A percentile compares a stretch with the other conserved stretches of the same genome.
Evolutionary conservation across 805 yeast species (phyloP).

Genomic region (Kluyveromyces lactis): DNA sequence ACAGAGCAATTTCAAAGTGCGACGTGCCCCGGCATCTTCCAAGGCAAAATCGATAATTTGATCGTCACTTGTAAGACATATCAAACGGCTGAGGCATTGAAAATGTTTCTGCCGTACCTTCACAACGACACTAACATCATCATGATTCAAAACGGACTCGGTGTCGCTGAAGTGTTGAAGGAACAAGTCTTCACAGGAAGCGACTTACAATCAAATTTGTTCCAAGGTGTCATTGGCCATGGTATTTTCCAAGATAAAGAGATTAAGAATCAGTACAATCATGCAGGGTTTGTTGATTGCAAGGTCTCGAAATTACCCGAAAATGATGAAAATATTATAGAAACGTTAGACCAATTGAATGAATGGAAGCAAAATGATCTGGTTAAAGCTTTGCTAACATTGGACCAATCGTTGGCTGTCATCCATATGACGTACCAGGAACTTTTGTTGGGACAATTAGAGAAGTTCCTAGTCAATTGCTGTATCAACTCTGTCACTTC

Average conservation of each 20-base stretch:
- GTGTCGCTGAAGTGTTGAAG: conserved; percentile 54
- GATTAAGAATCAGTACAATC: conserved; percentile 33
- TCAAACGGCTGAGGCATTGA: conserved; percentile 58
- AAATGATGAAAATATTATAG: conserved; percentile 17
- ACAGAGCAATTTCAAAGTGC: conserved; percentile 5
- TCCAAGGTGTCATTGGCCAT: conserved; percentile 75
- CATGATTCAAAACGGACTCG: conserved; percentile 85
- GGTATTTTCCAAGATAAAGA: conserved; percentile 54
- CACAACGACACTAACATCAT: conserved; percentile 49
- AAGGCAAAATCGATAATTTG: conserved; percentile 40
- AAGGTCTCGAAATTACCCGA: conserved; percentile 51
- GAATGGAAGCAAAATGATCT: conserved; percentile 15
- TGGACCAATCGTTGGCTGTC: conserved; percentile 19
- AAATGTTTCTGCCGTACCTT: conserved; percentile 44
- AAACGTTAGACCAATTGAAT: conserved; percentile 10
- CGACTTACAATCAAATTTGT: conserved; percentile 47
- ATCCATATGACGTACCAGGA: conserved; percentile 36
- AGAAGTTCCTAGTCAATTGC: conserved; percentile 71
- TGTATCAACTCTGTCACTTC: conserved; percentile 84
- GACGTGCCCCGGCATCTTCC: conserved; percentile 19
- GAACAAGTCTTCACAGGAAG: conserved; percentile 45
- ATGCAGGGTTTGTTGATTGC: conserved; percentile 67
- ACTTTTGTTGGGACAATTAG: conserved; percentile 52
- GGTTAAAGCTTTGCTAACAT: conserved; percentile 21
- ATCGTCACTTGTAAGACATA: conserved; percentile 76